Evolutionary conservation across 306 rosid species (phyloP), one percentile per base, ranked within the genome.

Genomic region (Dicorynia guianensis): DNA sequence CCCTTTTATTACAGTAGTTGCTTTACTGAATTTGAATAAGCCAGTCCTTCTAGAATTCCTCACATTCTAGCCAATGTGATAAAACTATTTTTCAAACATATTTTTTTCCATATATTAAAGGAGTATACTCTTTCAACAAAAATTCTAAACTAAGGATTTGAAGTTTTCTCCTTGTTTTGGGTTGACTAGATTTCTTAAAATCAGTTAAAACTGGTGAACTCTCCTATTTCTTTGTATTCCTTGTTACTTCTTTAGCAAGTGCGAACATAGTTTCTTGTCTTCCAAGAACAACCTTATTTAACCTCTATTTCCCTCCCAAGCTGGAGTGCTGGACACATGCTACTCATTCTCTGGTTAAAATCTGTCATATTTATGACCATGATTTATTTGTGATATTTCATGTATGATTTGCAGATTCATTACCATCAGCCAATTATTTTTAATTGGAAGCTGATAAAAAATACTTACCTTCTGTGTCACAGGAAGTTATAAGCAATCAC

Each of bases 401-500:
- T 19, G 10, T 40, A 11, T 63, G 1, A 10, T 43, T 38, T 39
- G n/a, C 50, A 5, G 53, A 10, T 42, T 63, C 8, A 43, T 64
- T 70, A 34, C 39, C 42, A 34, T 55, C 76, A 25, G 40, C 65
- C 30, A 72, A 52, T 67, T 59, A 55, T 34, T 63, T 56, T 14
- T 0, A 63, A 30, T 69, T 35, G 66, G 44, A 76, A 19, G 73
- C 79, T 72, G 14, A 66, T 61, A 57, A 18, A 69, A 25, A 66
- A 34, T 66, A 18, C 14, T 7, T 64, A 33, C 39, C 46, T 8
- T 74, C 7, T 74, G 40, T 19, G 58, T 57, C 83, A 52, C 87
- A 93, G 97, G 98, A 93, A 72, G 96, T 89, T 55, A 74, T 93
- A 50, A 88, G 75, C 84, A 84, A 54, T 75, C 89, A 65, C 50